Conservation (phyloP, 306 rosid species). For the barrel medic (Medicago truncatula) region MtrunA17r5.0-ANR NC_053044.1:39579501-39580000, state of each 20-base stretch:
- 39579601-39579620: neutral
- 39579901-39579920: neutral
- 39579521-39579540: constrained; percentile 2
- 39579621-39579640: neutral
- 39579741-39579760: constrained; percentile 36
- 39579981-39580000: constrained; percentile 1
- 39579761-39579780: constrained; percentile 96
- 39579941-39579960: neutral
- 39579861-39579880: constrained; percentile 17
- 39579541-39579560: neutral
- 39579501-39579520: neutral
- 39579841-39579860: constrained; percentile 40
- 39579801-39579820: constrained; percentile 98
- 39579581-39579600: neutral
- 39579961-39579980: neutral
- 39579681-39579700: constrained; percentile 21
- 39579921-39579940: neutral
- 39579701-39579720: constrained; percentile 32
- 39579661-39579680: neutral
- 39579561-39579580: neutral
- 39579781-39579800: constrained; percentile 99
- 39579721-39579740: neutral
- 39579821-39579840: constrained; percentile 95
- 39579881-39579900: constrained; percentile 9
- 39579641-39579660: neutral